Evolutionary conservation across 257 asterid genomes (phyloP).

Genomic region (Solanum dulcamara): DNA sequence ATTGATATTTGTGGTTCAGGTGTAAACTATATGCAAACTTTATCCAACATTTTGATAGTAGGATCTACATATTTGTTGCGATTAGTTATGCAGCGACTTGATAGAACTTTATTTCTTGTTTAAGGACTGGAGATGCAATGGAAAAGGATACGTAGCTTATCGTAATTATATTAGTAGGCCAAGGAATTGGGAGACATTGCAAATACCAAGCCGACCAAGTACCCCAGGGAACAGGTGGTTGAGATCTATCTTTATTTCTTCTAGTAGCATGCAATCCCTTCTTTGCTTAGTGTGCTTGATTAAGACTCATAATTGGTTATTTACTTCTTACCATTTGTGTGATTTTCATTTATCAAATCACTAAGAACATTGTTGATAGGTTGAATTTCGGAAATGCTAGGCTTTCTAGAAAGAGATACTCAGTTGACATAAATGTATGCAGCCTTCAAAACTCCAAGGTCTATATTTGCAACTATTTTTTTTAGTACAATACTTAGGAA

Average conservation of each 20-base stretch:
- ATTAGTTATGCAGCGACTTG: conserved; percentile 11
- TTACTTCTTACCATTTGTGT: not conserved
- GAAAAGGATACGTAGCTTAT: conserved; percentile 81
- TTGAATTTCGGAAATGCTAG: not conserved
- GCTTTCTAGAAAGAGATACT: not conserved
- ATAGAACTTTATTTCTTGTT: conserved; percentile 7
- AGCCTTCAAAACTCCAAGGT: not conserved
- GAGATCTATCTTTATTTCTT: conserved; percentile 17
- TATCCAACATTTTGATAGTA: not conserved
- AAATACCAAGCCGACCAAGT: conserved; percentile 50
- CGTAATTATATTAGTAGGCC: conserved; percentile 84
- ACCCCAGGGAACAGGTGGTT: conserved; percentile 90
- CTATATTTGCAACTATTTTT: not conserved
- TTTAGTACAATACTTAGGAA: not conserved
- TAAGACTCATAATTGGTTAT: not conserved
- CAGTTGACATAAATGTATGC: not conserved
- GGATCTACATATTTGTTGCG: not conserved
- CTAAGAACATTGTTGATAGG: not conserved
- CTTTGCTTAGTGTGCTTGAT: not conserved
- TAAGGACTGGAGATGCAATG: conserved; percentile 92
- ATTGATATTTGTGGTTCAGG: not conserved
- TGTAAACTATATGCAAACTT: not conserved
- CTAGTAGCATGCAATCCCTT: not conserved
- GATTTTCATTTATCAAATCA: not conserved
- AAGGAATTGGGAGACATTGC: conserved; percentile 59